Percentiles rank a stretch among this genome's conserved stretches.
Evolutionary conservation across 306 rosid genomes (phyloP).

Genomic region (Vigna trinervia): DNA sequence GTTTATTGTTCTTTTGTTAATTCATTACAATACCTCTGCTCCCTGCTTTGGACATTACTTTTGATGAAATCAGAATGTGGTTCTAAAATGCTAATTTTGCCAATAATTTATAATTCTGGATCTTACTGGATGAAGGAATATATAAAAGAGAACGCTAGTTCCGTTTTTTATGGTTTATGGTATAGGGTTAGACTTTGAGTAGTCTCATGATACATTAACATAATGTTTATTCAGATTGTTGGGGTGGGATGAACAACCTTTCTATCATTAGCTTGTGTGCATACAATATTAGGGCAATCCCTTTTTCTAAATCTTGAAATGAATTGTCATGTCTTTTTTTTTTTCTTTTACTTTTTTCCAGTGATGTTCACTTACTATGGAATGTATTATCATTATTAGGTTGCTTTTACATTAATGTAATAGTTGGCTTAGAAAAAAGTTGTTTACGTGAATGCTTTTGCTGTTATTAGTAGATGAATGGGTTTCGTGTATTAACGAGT

Average conservation of each 20-base stretch:
- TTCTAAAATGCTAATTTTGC: constrained; percentile 18
- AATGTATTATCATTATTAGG: not conserved
- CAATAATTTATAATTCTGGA: constrained; percentile 11
- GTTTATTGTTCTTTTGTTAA: constrained; percentile 36
- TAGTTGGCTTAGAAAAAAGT: not conserved
- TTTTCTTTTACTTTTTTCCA: not conserved
- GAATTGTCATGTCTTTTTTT: constrained; percentile 7
- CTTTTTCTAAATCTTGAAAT: constrained; percentile 7
- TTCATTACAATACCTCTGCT: constrained; percentile 17
- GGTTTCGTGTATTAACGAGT: not conserved
- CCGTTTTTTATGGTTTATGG: constrained; percentile 28
- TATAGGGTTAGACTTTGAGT: constrained; percentile 16
- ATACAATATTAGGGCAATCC: constrained; percentile 6
- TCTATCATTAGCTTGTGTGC: constrained; percentile 25
- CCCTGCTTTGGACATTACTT: constrained; percentile 23
- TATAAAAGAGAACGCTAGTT: constrained; percentile 18
- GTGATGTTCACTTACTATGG: not conserved
- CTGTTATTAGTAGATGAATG: not conserved
- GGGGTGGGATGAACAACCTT: constrained; percentile 27
- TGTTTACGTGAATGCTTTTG: constrained; percentile 12
- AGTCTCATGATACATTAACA: constrained; percentile 20
- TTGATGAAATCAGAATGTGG: constrained; percentile 18
- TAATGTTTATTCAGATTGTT: not conserved
- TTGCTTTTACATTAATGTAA: not conserved
- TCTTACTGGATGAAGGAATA: not conserved